These are phyloP conservation scores for Pseudognaphalium luteoalbum DNA, from an alignment of 129 eudicot species.

Conservation along the genomic window DNA sequence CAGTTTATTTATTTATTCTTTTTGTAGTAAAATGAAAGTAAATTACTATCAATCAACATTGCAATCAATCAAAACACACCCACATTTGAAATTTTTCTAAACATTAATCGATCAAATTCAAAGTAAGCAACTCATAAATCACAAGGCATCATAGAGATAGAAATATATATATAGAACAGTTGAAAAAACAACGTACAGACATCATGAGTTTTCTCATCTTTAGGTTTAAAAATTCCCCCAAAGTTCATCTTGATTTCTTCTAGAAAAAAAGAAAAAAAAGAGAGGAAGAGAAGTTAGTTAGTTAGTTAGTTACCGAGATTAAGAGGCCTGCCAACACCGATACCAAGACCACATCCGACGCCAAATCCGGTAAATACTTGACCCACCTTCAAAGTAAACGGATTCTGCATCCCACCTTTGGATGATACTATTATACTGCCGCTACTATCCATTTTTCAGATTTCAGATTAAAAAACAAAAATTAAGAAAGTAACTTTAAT, in stretches of 20 bases:
- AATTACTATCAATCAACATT: no score
- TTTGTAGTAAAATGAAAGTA: no score
- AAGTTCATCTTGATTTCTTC: conserved; percentile 32
- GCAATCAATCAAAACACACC: no score
- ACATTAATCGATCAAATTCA: not conserved
- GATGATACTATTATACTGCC: conserved; percentile 9
- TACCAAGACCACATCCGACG: conserved; percentile 92
- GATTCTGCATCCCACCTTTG: conserved; percentile 47
- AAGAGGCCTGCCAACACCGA: conserved; percentile 76
- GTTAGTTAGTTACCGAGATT: conserved; percentile 44
- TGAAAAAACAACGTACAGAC: conserved; percentile 29
- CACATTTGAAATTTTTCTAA: no score
- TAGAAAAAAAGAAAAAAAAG: not conserved
- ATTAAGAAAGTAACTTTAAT: not conserved
- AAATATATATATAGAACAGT: no score
- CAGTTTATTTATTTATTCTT: no score
- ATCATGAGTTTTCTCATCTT: conserved; percentile 29
- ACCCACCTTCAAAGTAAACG: conserved; percentile 82
- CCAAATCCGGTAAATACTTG: conserved; percentile 94
- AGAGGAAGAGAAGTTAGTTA: not conserved
- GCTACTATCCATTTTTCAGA: not conserved
- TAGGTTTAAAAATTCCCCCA: conserved; percentile 40
- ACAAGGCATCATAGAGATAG: not conserved
- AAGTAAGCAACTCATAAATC: not conserved
- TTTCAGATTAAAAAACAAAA: no score